Evolutionary conservation across 169 alveolate genomes (phyloP), one percentile per base, ranked within the genome.

Genomic region (Plasmodium chabaudi): DNA sequence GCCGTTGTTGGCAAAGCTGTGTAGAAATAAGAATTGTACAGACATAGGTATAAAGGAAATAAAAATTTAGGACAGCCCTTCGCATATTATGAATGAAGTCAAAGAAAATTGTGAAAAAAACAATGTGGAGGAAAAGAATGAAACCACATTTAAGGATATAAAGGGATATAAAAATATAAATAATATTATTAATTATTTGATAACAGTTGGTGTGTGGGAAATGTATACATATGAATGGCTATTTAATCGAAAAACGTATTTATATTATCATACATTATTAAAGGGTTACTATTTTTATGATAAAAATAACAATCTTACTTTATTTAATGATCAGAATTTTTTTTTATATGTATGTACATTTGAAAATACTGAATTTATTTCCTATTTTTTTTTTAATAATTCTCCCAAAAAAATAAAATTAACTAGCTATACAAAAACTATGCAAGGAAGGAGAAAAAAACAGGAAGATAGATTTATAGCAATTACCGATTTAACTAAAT

Each of bases 401-500:
- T 61, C 61, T 21, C 42, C 61, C 47, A 75, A 63, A 63, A 64
- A 64, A 63, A 46, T 75, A 6, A 75, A 77, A 64, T 34, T 77
- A 63, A 64, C 77, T 34, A 77, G 77, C 21, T 77, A 64, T 56
- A 64, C 88, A 17, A 77, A 77, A 77, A 77, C 88, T 13, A 77
- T 77, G 88, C 88, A 77, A 77, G 88, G 88, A 21, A 77, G 88
- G 15, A 77, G 88, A 39, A 64, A 77, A 63, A 77, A 77, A 51
- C 88, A 77, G 44, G 88, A 77, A 77, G 88, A 77, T 47, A 34
- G 88, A n/a, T 77, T 63, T 34, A 49, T 69, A 49, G 75, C 51
- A n/a, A 25, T 77, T 42, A 77, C 72, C 12, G 88, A 77, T 21
- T 39, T 77, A 42, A 77, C 77, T 23, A 77, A 19, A 68, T 77